A percentile compares a stretch with the other conserved stretches of the same genome.
Conservation (phyloP, 1,284 basidiomycete species). For the Phlebopus sp. region DNA sequence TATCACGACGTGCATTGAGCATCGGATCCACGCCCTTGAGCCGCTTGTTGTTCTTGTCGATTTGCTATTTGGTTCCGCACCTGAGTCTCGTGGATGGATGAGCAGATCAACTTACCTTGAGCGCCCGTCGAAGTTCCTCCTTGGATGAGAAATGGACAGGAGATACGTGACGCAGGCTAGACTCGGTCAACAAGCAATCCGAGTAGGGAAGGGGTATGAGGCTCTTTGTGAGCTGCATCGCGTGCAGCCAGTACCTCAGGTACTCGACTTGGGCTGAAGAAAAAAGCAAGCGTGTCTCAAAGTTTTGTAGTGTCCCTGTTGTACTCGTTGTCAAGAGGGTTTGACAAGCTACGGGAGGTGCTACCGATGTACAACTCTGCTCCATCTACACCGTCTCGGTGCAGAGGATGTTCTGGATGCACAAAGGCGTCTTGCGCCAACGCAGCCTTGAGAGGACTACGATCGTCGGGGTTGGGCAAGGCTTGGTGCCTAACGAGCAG, state of each 20-base stretch:
- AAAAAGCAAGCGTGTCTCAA: constrained; percentile 71
- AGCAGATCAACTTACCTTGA: constrained; percentile 45
- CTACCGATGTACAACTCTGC: constrained; percentile 71
- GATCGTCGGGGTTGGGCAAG: constrained; percentile 47
- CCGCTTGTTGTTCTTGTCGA: constrained; percentile 75
- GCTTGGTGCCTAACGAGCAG: constrained; percentile 39
- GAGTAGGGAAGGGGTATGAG: constrained; percentile 70
- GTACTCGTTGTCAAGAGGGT: constrained; percentile 11
- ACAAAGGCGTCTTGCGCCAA: constrained; percentile 64
- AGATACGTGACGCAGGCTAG: constrained; percentile 53
- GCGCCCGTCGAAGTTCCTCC: constrained; percentile 50
- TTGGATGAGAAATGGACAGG: constrained; percentile 56
- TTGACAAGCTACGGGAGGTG: constrained; percentile 5
- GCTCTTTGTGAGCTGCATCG: constrained; percentile 62
- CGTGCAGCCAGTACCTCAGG: constrained; percentile 78
- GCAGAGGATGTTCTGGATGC: constrained; percentile 71
- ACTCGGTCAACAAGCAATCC: constrained; percentile 60
- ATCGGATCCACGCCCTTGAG: constrained; percentile 58
- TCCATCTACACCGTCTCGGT: constrained; percentile 56
- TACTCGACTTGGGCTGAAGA: constrained; percentile 84
- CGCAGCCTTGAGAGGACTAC: constrained; percentile 65
- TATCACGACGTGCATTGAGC: constrained; percentile 53
- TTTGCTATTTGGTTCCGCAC: constrained; percentile 41
- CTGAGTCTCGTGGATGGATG: background rate
- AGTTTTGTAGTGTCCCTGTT: constrained; percentile 57